Evolutionary conservation across 768 basidiomycete genomes (phyloP).

Genomic region (Galerina sulciceps): DNA sequence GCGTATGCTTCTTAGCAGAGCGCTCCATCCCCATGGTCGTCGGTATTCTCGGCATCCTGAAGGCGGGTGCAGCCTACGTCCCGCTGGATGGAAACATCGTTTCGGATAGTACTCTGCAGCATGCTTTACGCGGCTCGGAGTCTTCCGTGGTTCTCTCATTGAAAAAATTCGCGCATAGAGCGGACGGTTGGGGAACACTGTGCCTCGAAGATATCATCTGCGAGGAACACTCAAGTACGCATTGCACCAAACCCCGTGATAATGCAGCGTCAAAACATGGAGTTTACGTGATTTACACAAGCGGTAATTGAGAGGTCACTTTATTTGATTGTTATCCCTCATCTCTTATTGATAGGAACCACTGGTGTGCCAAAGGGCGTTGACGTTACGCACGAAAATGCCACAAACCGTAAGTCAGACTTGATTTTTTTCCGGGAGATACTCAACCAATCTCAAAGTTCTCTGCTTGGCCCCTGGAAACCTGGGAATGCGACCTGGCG

Average conservation of each 20-base stretch:
- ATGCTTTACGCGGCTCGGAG: slow-evolving; percentile 53
- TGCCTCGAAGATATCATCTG: slow-evolving; percentile 28
- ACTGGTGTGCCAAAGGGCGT: slow-evolving; percentile 65
- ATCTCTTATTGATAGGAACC: slow-evolving; percentile 40
- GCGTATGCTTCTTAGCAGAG: slow-evolving; percentile 58
- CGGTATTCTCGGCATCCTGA: slow-evolving; percentile 57
- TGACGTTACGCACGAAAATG: slow-evolving; percentile 61
- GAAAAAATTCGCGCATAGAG: slow-evolving; percentile 42
- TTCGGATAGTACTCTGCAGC: slow-evolving; percentile 55
- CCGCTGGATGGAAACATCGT: slow-evolving; percentile 62
- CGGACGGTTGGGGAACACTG: slow-evolving; percentile 32
- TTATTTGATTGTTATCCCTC: background rate
- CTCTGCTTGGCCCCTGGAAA: slow-evolving; percentile 54
- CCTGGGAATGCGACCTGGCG: slow-evolving; percentile 58
- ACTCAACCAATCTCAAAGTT: slow-evolving; percentile 34
- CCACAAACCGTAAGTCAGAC: slow-evolving; percentile 53
- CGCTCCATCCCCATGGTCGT: slow-evolving; percentile 57
- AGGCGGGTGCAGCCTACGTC: slow-evolving; percentile 63
- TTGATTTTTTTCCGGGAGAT: background rate
- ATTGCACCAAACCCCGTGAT: slow-evolving; percentile 42
- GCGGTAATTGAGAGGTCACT: slow-evolving; percentile 41
- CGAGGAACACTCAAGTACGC: slow-evolving; percentile 20
- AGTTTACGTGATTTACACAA: slow-evolving; percentile 66
- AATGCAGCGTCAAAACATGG: slow-evolving; percentile 43
- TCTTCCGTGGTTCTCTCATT: slow-evolving; percentile 47